A percentile compares a stretch with the other conserved stretches of the same genome.
These are phyloP conservation scores for Blastobotrys apis DNA, from an alignment of 1,139 yeast species.

Conservation along the genomic window DNA sequence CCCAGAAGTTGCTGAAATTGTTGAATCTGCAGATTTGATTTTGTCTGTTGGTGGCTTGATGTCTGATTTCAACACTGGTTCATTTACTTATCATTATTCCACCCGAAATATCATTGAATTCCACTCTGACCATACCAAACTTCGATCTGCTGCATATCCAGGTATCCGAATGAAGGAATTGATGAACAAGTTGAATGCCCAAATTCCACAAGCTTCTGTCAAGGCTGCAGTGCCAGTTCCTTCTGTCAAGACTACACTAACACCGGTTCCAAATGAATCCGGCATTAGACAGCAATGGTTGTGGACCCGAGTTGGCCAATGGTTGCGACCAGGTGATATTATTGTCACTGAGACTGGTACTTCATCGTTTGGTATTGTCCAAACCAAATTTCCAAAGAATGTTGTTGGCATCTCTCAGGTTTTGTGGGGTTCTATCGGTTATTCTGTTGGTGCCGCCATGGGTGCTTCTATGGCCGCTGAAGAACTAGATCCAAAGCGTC, in stretches of 20 bases:
- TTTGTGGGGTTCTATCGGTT: constrained; percentile 89
- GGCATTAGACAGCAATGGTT: constrained; percentile 70
- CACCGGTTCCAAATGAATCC: constrained; percentile 34
- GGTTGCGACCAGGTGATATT: constrained; percentile 76
- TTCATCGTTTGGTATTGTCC: constrained; percentile 80
- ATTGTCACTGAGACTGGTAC: constrained; percentile 87
- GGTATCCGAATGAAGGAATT: constrained; percentile 75
- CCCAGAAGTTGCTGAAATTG: constrained; percentile 71
- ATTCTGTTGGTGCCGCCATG: constrained; percentile 75
- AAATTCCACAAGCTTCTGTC: constrained; percentile 17
- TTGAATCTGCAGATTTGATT: constrained; percentile 72
- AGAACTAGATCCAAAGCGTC: constrained; percentile 61
- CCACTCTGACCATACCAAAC: constrained; percentile 83
- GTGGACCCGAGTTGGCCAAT: constrained; percentile 71
- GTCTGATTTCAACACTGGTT: constrained; percentile 88
- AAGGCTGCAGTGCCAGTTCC: constrained; percentile 24
- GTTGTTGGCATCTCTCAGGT: constrained; percentile 81
- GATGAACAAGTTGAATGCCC: constrained; percentile 44
- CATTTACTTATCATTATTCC: constrained; percentile 75
- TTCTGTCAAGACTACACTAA: constrained; percentile 20
- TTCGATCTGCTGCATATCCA: constrained; percentile 70
- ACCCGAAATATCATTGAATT: constrained; percentile 80
- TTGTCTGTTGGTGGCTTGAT: constrained; percentile 76
- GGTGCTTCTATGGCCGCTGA: constrained; percentile 86
- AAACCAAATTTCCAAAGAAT: constrained; percentile 70